Percentiles rank a stretch among this genome's conserved stretches.
These are phyloP conservation scores for Yamagishiella unicocca DNA, from an alignment of 139 green algal species.

Conservation along the genomic window DNA sequence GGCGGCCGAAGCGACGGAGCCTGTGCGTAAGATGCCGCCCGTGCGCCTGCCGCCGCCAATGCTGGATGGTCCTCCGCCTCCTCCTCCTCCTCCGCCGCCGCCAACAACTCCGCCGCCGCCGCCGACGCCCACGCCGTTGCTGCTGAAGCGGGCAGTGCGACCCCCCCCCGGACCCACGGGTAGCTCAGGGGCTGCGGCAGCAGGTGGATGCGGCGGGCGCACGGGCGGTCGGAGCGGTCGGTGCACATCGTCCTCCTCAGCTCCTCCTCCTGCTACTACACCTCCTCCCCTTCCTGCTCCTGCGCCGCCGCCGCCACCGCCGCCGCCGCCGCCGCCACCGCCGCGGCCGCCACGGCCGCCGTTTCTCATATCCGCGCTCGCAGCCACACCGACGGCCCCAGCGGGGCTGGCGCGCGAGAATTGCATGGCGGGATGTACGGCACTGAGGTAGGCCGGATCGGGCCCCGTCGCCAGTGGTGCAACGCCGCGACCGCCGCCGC, in stretches of 20 bases:
- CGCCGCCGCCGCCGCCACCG: not conserved
- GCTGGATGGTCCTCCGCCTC: too few species aligned
- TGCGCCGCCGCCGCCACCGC: not conserved
- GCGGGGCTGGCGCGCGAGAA: not conserved
- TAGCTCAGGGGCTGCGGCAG: not conserved
- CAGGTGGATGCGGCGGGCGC: not conserved
- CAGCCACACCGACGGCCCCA: too few species aligned
- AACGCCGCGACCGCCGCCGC: not conserved
- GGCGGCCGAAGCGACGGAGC: constrained; percentile 11
- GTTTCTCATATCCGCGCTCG: too few species aligned
- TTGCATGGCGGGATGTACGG: not conserved
- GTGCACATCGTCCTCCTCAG: not conserved
- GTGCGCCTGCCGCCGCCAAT: not conserved
- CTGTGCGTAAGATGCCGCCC: constrained; percentile 33
- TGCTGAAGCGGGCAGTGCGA: too few species aligned
- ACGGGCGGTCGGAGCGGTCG: not conserved
- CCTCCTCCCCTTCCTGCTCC: too few species aligned
- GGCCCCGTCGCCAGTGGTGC: too few species aligned
- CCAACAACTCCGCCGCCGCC: not conserved
- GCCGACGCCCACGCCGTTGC: not conserved
- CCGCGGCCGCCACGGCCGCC: too few species aligned
- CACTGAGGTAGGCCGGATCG: not conserved
- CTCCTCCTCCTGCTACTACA: not conserved
- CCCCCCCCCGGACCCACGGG: too few species aligned
- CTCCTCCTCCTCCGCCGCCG: not conserved